Evolutionary conservation across 1,284 basidiomycete species (phyloP).

Genomic region (Microbotryum violaceum): DNA sequence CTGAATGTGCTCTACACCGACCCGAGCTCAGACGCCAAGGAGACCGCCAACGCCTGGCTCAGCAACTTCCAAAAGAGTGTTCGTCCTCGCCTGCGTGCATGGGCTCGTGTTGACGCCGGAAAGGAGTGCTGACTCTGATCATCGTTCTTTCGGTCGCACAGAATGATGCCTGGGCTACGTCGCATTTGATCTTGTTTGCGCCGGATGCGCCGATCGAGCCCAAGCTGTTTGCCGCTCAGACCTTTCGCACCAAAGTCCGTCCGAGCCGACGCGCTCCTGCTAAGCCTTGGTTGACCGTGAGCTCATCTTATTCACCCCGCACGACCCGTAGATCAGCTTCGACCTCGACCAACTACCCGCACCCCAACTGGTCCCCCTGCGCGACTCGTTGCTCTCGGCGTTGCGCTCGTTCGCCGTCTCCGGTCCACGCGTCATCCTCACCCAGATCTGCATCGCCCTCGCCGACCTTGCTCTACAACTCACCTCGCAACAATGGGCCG

Average conservation of each 20-base stretch:
- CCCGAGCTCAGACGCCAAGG: constrained; percentile 73
- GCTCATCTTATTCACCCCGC: too few relatives aligned
- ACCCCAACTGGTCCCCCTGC: constrained; percentile 52
- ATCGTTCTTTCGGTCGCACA: constrained; percentile 41
- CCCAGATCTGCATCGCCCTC: constrained; percentile 82
- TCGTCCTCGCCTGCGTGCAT: constrained; percentile 3
- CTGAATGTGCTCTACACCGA: constrained; percentile 49
- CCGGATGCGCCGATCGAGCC: constrained; percentile 71
- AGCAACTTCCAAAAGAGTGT: constrained; percentile 42
- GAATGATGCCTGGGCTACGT: constrained; percentile 92
- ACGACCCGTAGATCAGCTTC: constrained; percentile 68
- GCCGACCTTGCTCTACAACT: constrained; percentile 87
- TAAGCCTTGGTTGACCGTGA: too few relatives aligned
- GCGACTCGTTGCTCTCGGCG: constrained; percentile 77
- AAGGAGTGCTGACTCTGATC: not conserved
- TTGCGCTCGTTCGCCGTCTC: constrained; percentile 57
- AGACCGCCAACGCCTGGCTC: constrained; percentile 48
- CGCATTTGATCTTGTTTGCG: constrained; percentile 78
- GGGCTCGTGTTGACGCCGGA: not conserved
- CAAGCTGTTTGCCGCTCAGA: constrained; percentile 92
- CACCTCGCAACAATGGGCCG: constrained; percentile 62
- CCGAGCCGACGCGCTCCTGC: not conserved
- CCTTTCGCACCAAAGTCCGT: constrained; percentile 84
- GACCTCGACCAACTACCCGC: constrained; percentile 80
- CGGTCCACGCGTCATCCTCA: constrained; percentile 77